phyloP scores from a whole-genome alignment of 768 basidiomycete genomes.

The Gelatoporia subvermispora region DNA sequence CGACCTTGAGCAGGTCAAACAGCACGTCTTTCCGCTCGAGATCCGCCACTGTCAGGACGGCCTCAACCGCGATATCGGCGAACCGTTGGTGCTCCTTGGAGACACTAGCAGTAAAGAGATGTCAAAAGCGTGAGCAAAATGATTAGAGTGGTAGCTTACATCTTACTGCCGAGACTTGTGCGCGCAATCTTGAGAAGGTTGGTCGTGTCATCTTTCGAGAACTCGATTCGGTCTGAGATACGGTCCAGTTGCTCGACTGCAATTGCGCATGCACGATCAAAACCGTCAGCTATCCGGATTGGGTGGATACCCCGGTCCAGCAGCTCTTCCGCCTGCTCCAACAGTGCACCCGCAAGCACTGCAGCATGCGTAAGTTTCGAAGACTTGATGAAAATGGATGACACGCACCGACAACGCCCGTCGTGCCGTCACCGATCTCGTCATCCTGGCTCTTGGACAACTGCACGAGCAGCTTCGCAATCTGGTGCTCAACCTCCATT shows the following conservation, averaged over 20 bases:
- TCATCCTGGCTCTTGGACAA: conserved; percentile 98
- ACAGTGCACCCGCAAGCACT: conserved; percentile 96
- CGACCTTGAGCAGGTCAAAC: conserved; percentile 98
- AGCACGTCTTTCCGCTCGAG: conserved; percentile 91
- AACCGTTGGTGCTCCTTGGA: conserved; percentile 95
- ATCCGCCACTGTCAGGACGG: conserved; percentile 92
- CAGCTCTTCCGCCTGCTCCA: conserved; percentile 92
- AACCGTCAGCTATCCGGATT: conserved; percentile 98
- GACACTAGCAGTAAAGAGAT: conserved; percentile 49
- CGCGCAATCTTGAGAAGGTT: conserved; percentile 93
- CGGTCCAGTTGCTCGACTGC: conserved; percentile 88
- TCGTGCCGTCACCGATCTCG: conserved; percentile 99
- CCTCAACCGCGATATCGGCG: conserved; percentile 96
- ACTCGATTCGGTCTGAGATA: conserved; percentile 87
- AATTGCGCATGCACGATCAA: conserved; percentile 88
- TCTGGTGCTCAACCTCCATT: conserved; percentile 99
- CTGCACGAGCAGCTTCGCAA: conserved; percentile 95
- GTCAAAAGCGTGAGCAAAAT: not conserved
- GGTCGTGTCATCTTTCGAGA: conserved; percentile 72
- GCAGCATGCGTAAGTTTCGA: not conserved
- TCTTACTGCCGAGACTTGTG: conserved; percentile 97
- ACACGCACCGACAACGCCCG: conserved; percentile 92
- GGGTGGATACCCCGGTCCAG: conserved; percentile 99
- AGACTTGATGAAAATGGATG: not conserved
- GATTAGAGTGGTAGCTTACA: conserved; percentile 49